Evolutionary conservation across 805 yeast species (phyloP), one percentile per base, ranked within the genome.

Genomic region (Lachancea sp.): DNA sequence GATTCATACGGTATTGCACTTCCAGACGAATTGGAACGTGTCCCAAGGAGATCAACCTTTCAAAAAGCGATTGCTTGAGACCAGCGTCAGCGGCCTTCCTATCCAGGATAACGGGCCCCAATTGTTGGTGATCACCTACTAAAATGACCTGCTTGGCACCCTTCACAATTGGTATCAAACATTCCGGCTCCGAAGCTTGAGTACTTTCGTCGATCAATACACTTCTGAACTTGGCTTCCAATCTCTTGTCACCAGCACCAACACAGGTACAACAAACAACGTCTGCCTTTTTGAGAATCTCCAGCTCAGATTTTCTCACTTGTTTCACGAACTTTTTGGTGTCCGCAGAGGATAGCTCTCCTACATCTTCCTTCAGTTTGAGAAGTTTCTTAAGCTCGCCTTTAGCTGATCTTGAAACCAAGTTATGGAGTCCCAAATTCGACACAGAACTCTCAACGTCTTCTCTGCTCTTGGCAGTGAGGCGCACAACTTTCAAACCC

Each of bases 1-100:
- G 97, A 59, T 90, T 84, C 97, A 90, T 90, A 68, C 98, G 82
- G 66, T 90, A 90, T 64, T 90, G 98, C 29, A 89, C 95, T 54
- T 87, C 95, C 44, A 90, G 72, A 51, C 96, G 69, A 50, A 87
- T 79, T 9, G 97, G 97, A 9, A 77, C 74, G 58, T 87, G 90
- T 2, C 95, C 95, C 48, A 88, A 73, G 12, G 81, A 70, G 31
- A 90, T 82, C 48, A 90, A 70, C 54, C 98, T 75, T 65, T 91
- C 96, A 64, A 90, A 90, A 43, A 90, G 68, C 1, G 96, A 88
- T 60, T 86, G 95, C 48, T 76, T 77, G 45, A 91, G 73, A 19
- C 97, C 96, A 0, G 95, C 95, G 50, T 82, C 82, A 15, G 83
- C 88, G 2, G 95, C 96, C 54, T 76, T 75, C 55, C 79, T 77